Evolutionary conservation across 352 stramenopile species (phyloP).

Genomic region (Globisporangium iwayamae): DNA sequence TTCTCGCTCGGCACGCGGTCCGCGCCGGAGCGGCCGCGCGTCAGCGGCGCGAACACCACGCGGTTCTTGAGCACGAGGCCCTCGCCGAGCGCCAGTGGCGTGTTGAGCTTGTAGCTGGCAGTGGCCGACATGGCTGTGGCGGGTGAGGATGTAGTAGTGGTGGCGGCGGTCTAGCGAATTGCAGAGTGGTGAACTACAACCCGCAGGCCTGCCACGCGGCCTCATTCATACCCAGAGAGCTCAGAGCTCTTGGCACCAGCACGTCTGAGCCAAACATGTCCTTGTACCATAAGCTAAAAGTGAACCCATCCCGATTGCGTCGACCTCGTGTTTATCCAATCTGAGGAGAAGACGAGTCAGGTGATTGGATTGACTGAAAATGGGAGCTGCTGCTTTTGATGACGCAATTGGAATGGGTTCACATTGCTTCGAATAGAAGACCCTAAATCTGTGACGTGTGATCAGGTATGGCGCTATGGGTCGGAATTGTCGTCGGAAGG

Average conservation of each 20-base stretch:
- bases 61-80: slow-evolving; percentile 50
- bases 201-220: too few relatives aligned
- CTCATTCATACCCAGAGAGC: not conserved
- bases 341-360: not conserved
- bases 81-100: slow-evolving; percentile 21
- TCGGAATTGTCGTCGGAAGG: too few relatives aligned
- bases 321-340: not conserved
- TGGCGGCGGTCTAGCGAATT: not conserved
- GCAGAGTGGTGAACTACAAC: not conserved
- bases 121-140: slow-evolving; percentile 1
- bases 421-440: not conserved
- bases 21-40: slow-evolving; percentile 27
- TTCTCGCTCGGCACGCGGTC: slow-evolving; percentile 38
- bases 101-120: slow-evolving; percentile 36
- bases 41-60: slow-evolving; percentile 50
- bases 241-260: too few relatives aligned
- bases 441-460: not conserved
- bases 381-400: not conserved
- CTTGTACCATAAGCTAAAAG: not conserved
- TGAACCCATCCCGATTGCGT: not conserved
- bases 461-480: too few relatives aligned
- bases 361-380: not conserved
- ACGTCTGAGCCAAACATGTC: not conserved
- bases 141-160: too few relatives aligned
- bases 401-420: not conserved